Conservation (phyloP, 2,329 filamentous ascomycete species). For the Xylariaceae sp. region DNA sequence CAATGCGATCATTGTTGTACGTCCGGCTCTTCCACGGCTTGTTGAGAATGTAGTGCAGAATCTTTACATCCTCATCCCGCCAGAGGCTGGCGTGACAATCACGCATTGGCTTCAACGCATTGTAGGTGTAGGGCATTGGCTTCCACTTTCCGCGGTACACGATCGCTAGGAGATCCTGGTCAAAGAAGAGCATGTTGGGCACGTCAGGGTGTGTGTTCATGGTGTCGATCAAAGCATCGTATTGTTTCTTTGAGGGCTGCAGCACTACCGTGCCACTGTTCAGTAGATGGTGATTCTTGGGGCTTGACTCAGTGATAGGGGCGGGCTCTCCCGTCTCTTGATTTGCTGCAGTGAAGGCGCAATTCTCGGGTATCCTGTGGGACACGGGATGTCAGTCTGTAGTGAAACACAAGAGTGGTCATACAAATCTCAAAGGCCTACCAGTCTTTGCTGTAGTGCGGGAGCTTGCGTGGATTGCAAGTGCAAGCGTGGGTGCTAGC, state of each 20-base stretch:
- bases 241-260: slow-evolving; percentile 29
- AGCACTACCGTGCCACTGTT: slow-evolving; percentile 34
- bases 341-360: slow-evolving; percentile 31
- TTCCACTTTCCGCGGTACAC: slow-evolving; percentile 29
- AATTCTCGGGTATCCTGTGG: slow-evolving; percentile 29
- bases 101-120: slow-evolving; percentile 32
- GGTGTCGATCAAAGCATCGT: slow-evolving; percentile 29
- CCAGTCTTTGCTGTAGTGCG: slow-evolving; percentile 33
- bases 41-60: slow-evolving; percentile 31
- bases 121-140: slow-evolving; percentile 30
- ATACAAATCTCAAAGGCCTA: slow-evolving; percentile 7
- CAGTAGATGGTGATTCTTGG: slow-evolving; percentile 33
- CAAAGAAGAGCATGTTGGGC: slow-evolving; percentile 31
- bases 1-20: slow-evolving; percentile 25
- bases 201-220: slow-evolving; percentile 31
- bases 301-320: slow-evolving; percentile 26
- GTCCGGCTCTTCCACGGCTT: slow-evolving; percentile 30
- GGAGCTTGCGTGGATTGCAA: slow-evolving; percentile 31
- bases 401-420: neutral
- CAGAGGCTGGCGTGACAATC: slow-evolving; percentile 27
- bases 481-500: slow-evolving; percentile 33
- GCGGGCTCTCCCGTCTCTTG: slow-evolving; percentile 27
- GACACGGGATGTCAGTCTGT: neutral
- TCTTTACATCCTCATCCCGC: slow-evolving; percentile 27
- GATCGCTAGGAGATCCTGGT: slow-evolving; percentile 31